A percentile compares a stretch with the other conserved stretches of the same genome.
These are phyloP conservation scores for Cudoniella acicularis DNA, from an alignment of 495 filamentous ascomycete genomes.

Conservation along the genomic window DNA sequence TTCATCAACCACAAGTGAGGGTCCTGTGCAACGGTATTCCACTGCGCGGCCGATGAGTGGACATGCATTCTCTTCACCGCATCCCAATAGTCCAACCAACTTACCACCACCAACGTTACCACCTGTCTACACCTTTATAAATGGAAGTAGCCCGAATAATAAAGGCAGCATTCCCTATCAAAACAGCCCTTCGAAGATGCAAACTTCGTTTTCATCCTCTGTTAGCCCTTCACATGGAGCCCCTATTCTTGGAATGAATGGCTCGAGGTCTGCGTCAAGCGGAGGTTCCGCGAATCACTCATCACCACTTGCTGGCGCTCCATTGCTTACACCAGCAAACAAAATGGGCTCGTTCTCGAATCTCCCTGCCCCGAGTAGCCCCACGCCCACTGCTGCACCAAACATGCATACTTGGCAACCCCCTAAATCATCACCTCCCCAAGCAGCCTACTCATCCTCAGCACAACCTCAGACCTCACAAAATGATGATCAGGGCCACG, in stretches of 20 bases:
- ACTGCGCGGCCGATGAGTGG: constrained; percentile 10
- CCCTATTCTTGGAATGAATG: not conserved
- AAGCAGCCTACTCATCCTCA: not conserved
- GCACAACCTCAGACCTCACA: not conserved
- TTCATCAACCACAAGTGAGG: not conserved
- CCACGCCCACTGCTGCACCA: constrained; percentile 1
- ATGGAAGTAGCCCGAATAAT: constrained; percentile 8
- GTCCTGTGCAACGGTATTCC: not conserved
- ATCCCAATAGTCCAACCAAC: constrained; percentile 25
- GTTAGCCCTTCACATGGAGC: not conserved
- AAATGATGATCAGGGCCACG: constrained; percentile 18
- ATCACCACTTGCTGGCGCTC: constrained; percentile 19
- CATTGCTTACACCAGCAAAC: constrained; percentile 17
- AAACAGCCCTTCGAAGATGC: not conserved
- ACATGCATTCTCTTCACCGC: constrained; percentile 24
- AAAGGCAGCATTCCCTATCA: not conserved
- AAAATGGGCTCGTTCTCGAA: constrained; percentile 3
- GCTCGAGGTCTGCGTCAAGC: constrained; percentile 3
- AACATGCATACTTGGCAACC: constrained; percentile 3
- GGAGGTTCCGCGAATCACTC: constrained; percentile 10
- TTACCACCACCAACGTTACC: constrained; percentile 22
- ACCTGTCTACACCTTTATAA: constrained; percentile 18
- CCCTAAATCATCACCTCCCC: not conserved
- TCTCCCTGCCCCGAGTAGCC: constrained; percentile 14
- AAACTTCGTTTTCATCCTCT: constrained; percentile 10